Evolutionary conservation across 2,329 filamentous ascomycete species (phyloP).

Genomic region (Grosmannia clavigera): DNA sequence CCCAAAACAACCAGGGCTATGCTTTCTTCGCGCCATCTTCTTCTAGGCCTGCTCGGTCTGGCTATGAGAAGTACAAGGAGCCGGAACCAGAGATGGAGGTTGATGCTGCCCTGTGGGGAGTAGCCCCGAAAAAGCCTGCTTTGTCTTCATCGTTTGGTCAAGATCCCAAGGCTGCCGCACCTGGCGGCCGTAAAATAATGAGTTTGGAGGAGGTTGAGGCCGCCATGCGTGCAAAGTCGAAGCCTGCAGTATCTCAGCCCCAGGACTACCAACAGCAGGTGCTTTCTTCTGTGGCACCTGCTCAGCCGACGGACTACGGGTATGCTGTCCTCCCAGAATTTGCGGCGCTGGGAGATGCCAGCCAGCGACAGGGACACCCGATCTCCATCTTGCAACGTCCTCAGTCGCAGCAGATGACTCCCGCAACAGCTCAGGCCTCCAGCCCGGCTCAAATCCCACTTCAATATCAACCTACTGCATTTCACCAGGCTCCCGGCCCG

Average conservation of each 20-base stretch:
- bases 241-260: constrained; percentile 26
- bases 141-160: constrained; percentile 12
- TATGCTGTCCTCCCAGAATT: constrained; percentile 5
- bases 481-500: constrained; percentile 20
- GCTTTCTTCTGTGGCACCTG: constrained; percentile 13
- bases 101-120: constrained; percentile 86
- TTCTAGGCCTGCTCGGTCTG: constrained; percentile 55
- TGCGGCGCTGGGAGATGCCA: background rate
- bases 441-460: constrained; percentile 15
- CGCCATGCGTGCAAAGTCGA: constrained; percentile 64
- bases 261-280: constrained; percentile 19
- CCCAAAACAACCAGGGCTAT: constrained; percentile 13
- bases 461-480: constrained; percentile 15
- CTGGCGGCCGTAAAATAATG: constrained; percentile 63
- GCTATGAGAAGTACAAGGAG: constrained; percentile 86
- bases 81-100: constrained; percentile 85
- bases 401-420: constrained; percentile 28
- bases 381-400: constrained; percentile 45
- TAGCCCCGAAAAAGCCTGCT: constrained; percentile 46
- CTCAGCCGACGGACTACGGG: constrained; percentile 9
- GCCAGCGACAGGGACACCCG: constrained; percentile 23
- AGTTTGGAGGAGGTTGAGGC: constrained; percentile 96
- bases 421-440: constrained; percentile 19
- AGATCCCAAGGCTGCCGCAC: constrained; percentile 19
- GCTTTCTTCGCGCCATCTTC: constrained; percentile 8